These are phyloP conservation scores for Entoloma clypeatum DNA, from an alignment of 1,284 basidiomycete species.

Conservation along the genomic window DNA sequence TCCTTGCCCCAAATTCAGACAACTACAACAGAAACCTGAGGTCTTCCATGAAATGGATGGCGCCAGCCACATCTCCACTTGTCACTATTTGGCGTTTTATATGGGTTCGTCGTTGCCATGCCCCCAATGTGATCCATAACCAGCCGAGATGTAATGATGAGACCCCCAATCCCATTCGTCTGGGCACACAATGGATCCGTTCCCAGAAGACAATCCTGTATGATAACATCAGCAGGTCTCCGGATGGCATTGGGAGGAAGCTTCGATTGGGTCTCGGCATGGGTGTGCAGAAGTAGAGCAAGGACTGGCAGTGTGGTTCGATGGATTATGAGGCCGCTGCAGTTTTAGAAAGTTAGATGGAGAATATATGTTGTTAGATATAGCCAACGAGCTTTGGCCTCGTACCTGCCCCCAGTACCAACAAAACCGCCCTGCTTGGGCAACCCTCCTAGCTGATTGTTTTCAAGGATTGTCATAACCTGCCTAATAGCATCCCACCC, in stretches of 20 bases:
- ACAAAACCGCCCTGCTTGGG: slow-evolving; percentile 34
- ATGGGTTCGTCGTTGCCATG: slow-evolving; percentile 28
- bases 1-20: no score
- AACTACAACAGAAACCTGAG: slow-evolving; percentile 34
- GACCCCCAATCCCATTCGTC: slow-evolving; percentile 17
- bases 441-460: slow-evolving; percentile 11
- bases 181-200: slow-evolving; percentile 32
- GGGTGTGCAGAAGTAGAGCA: slow-evolving; percentile 26
- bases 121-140: slow-evolving; percentile 40
- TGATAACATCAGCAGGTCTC: slow-evolving; percentile 37
- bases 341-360: slow-evolving; percentile 2
- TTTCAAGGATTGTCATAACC: slow-evolving; percentile 32
- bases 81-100: slow-evolving; percentile 27
- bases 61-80: slow-evolving; percentile 43
- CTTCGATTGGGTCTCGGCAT: slow-evolving; percentile 27
- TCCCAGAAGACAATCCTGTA: slow-evolving; percentile 41
- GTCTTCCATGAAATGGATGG: slow-evolving; percentile 38
- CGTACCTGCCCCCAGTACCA: slow-evolving; percentile 40
- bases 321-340: slow-evolving; percentile 39
- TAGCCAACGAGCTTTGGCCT: no score
- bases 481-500: slow-evolving; percentile 29
- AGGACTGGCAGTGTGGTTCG: slow-evolving; percentile 33
- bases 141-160: slow-evolving; percentile 38
- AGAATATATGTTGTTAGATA: no score
- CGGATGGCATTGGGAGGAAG: slow-evolving; percentile 25